These are phyloP conservation scores for Melaleuca quinquenervia DNA, from an alignment of 345 rosid genomes.

Conservation along the genomic window DNA sequence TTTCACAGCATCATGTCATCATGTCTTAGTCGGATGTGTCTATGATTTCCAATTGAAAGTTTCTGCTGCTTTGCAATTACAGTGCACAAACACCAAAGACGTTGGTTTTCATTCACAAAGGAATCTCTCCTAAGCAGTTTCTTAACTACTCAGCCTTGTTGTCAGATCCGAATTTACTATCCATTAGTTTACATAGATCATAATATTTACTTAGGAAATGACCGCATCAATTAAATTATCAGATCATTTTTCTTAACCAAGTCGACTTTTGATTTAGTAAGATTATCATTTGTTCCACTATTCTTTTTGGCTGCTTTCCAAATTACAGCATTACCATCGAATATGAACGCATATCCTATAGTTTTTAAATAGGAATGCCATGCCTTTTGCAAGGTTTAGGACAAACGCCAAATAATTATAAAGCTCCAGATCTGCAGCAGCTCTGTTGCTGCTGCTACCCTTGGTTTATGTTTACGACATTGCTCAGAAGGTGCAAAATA, in stretches of 20 bases:
- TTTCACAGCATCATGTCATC: not conserved
- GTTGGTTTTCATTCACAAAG: not conserved
- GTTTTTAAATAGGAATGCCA: no score
- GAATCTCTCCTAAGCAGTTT: no score
- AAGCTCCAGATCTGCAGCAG: no score
- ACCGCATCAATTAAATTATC: not conserved
- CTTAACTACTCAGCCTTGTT: not conserved
- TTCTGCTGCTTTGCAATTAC: not conserved
- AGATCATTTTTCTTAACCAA: not conserved
- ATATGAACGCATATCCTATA: not conserved
- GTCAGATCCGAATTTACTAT: not conserved
- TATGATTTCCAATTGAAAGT: not conserved
- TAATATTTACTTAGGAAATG: no score
- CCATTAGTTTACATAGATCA: not conserved
- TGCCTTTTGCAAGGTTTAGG: no score
- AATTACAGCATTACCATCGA: not conserved
- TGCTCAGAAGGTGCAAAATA: no score
- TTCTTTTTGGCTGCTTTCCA: not conserved
- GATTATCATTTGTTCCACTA: not conserved
- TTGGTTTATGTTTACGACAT: no score
- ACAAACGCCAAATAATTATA: no score
- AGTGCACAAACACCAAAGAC: not conserved
- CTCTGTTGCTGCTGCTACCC: no score
- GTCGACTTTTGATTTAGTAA: not conserved
- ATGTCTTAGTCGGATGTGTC: rapidly evolving